Conservation (phyloP, 768 basidiomycete genomes). For the Neoboletus brunneissimus region DNA sequence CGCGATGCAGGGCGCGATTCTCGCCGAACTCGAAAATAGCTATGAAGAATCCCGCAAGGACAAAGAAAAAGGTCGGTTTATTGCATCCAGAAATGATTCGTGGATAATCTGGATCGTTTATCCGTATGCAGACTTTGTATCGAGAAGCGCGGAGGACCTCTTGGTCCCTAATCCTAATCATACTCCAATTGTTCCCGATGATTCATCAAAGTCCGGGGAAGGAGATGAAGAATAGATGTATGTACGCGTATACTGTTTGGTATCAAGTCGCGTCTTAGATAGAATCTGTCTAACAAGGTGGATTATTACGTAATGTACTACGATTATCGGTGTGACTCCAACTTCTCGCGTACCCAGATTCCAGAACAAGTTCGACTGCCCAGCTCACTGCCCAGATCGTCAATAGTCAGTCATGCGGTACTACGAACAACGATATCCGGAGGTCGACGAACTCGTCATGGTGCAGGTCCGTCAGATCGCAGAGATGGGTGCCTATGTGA, state of each 20-base stretch:
- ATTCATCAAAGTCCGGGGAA: constrained; percentile 12
- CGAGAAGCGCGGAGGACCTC: constrained; percentile 53
- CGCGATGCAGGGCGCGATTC: constrained; percentile 62
- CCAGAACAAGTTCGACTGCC: neutral
- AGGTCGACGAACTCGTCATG: constrained; percentile 99
- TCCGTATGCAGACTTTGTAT: constrained; percentile 9
- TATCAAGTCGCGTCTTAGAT: neutral
- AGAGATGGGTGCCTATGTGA: constrained; percentile 99
- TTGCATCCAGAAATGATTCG: neutral
- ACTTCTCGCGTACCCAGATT: too few species aligned
- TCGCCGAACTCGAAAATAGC: constrained; percentile 62
- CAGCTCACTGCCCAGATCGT: too few species aligned
- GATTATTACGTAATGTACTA: constrained; percentile 7
- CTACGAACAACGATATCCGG: constrained; percentile 90
- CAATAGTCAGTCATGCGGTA: constrained; percentile 62
- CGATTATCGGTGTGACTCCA: neutral
- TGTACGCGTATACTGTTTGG: too few species aligned
- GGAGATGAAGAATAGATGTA: constrained; percentile 10
- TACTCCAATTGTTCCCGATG: constrained; percentile 15
- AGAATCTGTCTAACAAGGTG: neutral
- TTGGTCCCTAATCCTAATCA: constrained; percentile 72
- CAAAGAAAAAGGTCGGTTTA: constrained; percentile 42
- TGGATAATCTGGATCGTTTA: neutral
- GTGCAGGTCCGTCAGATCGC: constrained; percentile 99
- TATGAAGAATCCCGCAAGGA: constrained; percentile 55